phyloP scores from a whole-genome alignment of 176 grass and related monocot species.

The Rhynchospora tenuis region DNA sequence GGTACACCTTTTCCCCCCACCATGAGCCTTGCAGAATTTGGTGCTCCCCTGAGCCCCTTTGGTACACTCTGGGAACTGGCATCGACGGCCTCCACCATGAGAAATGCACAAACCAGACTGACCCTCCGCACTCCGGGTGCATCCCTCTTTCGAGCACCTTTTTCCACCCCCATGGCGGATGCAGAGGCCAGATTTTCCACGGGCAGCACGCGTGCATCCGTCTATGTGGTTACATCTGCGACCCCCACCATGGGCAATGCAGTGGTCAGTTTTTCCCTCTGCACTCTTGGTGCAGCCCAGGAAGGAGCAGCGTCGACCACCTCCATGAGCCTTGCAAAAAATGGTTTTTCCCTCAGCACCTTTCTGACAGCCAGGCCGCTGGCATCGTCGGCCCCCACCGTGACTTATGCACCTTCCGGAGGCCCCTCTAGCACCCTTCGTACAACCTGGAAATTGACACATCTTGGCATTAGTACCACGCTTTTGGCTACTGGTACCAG shows the following conservation, averaged over 20 bases:
- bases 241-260: conserved; percentile 94
- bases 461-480: conserved; percentile 34
- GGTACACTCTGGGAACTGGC: conserved; percentile 64
- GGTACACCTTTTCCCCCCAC: conserved; percentile 94
- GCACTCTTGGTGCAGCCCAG: conserved; percentile 91
- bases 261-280: conserved; percentile 80
- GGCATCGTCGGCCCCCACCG: conserved; percentile 78
- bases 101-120: conserved; percentile 90
- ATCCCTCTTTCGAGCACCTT: conserved; percentile 74
- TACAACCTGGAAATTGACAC: conserved; percentile 78
- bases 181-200: conserved; percentile 88
- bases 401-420: conserved; percentile 92
- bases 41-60: conserved; percentile 94
- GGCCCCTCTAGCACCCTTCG: conserved; percentile 81
- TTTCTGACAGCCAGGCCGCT: conserved; percentile 75
- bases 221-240: conserved; percentile 57
- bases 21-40: conserved; percentile 84
- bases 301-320: conserved; percentile 64
- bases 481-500: conserved; percentile 33
- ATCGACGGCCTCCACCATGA: conserved; percentile 82
- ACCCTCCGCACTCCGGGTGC: conserved; percentile 87
- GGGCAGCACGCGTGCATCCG: conserved; percentile 65
- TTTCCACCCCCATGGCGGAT: conserved; percentile 94
- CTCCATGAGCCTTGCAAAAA: conserved; percentile 95
- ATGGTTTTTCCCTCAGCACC: conserved; percentile 92